These are phyloP conservation scores for Pseudoneurospora amorphoporcata DNA, from an alignment of 495 filamentous ascomycete genomes.

Conservation along the genomic window DNA sequence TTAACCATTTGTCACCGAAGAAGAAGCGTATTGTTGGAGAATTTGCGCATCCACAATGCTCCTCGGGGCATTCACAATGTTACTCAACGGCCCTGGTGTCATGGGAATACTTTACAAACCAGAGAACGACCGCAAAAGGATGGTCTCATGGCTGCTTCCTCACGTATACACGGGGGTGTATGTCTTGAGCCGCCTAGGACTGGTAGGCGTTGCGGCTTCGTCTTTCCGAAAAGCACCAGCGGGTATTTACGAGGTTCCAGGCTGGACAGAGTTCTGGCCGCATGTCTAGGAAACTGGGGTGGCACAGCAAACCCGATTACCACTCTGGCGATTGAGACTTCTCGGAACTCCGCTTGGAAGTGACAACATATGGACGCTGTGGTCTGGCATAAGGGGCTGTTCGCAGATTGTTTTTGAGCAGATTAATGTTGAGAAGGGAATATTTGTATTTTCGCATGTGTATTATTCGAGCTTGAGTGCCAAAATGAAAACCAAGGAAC, in stretches of 20 bases:
- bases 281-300: not conserved
- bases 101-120: not conserved
- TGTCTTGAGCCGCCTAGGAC: not conserved
- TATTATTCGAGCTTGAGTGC: not conserved
- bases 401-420: not conserved
- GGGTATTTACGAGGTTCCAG: not conserved
- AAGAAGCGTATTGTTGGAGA: not conserved
- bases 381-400: not conserved
- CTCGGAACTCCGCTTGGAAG: not conserved
- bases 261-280: not conserved
- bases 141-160: not conserved
- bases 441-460: not conserved
- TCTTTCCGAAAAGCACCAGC: not conserved
- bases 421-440: not conserved
- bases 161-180: not conserved
- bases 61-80: no score
- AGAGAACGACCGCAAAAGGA: not conserved
- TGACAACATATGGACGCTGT: not conserved
- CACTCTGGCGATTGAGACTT: not conserved
- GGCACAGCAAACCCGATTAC: not conserved
- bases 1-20: not conserved
- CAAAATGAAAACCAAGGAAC: not conserved
- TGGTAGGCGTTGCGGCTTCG: not conserved
- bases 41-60: not conserved
- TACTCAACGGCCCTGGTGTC: not conserved